Evolutionary conservation across 2,329 filamentous ascomycete species (phyloP), one percentile per base, ranked within the genome.

Genomic region (Fusarium luffae): DNA sequence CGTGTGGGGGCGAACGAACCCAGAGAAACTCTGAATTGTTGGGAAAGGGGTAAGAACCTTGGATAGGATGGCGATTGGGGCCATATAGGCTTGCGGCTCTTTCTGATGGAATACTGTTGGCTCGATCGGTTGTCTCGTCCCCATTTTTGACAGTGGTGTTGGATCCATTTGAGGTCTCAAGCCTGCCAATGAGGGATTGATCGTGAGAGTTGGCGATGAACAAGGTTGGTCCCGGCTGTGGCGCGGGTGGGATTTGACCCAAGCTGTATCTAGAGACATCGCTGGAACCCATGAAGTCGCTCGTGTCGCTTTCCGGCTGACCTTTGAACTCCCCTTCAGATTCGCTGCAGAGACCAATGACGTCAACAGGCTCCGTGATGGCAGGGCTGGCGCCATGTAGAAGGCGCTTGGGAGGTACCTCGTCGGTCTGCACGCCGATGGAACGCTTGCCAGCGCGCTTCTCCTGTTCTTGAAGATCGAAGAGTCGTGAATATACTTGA

Each of bases 141-240:
- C 11, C 16, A 1, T 18, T 0, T 4, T 18, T 37, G 32, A 18
- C 16, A 18, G 5, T 37, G 32, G 3, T 16, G 9, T 18, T 37
- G 32, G 1, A 18, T 1, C 9, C 32, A 16, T 18, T 18, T 37
- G 32, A 37, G 9, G 16, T 9, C 5, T 11, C 32, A 37, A 37
- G 16, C 1, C 32, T 37, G 32, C 32, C 16, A 18, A 11, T 37
- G 3, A 3, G 1, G 16, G 32, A 5, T 9, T 0, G 32, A 4
- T 5, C 2, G 16, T 18, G 5, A 5, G 32, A 37, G 32, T 37
- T 18, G 9, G 32, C 9, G 32, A 18, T 37, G 16, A 18, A 18
- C 9, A 18, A 37, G 9, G 16, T 18, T 37, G 32, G 9, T 18
- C 16, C 16, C 16, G 3, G 32, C 16, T 37, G 32, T 37, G 32